These are phyloP conservation scores for Cyphellophora europaea DNA, from an alignment of 2,329 filamentous ascomycete genomes.

Conservation along the genomic window DNA sequence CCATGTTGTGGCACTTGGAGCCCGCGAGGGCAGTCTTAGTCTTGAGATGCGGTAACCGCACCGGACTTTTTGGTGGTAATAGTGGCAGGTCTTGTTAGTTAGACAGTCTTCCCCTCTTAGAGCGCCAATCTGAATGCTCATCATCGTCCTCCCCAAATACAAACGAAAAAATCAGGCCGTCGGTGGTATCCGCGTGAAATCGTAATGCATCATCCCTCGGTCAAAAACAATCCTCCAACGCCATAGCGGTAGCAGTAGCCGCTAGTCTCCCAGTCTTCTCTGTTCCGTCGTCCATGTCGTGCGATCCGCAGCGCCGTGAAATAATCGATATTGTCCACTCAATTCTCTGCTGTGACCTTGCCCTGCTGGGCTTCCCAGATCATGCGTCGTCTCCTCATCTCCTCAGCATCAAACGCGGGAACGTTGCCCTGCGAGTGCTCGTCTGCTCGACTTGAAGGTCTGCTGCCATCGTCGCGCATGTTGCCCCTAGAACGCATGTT, in stretches of 20 bases:
- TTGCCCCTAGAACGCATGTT: conserved; percentile 27
- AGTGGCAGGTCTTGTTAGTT: not conserved
- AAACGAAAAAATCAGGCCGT: not conserved
- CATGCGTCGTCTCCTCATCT: conserved; percentile 37
- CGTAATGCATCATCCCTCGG: not conserved
- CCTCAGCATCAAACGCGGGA: conserved; percentile 39
- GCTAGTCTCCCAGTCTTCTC: not conserved
- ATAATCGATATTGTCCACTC: not conserved
- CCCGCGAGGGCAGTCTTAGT: not conserved
- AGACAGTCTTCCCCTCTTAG: too few relatives aligned
- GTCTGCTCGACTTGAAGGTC: conserved; percentile 23
- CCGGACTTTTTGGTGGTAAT: too few relatives aligned
- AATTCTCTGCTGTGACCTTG: not conserved
- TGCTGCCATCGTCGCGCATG: conserved; percentile 21
- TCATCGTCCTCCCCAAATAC: not conserved
- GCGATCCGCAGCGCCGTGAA: too few relatives aligned
- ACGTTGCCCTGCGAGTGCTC: conserved; percentile 6
- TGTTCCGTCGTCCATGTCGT: too few relatives aligned
- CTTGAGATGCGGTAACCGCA: too few relatives aligned
- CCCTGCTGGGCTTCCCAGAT: conserved; percentile 36
- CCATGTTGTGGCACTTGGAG: too few relatives aligned
- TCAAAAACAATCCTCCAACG: not conserved
- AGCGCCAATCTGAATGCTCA: not conserved
- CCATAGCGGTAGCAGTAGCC: not conserved
- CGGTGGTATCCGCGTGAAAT: too few relatives aligned